Base-by-base conservation (phyloP, 257 asterid species). In the Petunia axillaris region DNA sequence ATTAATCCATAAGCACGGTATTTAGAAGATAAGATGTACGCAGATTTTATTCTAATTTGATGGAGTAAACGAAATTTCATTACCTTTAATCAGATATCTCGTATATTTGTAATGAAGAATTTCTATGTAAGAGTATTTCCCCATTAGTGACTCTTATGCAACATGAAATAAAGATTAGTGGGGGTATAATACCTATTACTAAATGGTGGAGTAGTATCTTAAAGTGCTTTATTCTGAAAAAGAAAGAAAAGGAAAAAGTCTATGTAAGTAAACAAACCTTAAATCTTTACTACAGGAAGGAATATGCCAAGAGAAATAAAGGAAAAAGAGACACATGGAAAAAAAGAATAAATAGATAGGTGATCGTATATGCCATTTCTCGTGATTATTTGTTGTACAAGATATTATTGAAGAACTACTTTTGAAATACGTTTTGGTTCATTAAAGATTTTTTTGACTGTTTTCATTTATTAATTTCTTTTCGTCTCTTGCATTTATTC, bases 401-500 rank as follows among this genome's bases (percentile, higher is more conserved):
- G 54, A 40, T 16, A 9, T 71, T 16, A 9, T 71, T 71, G 77
- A 44, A 46, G 77, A 48, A 71, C 77, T 48, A 48, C 77, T 48
- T 48, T 71, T 48, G 44, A 71, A 46, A 43, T 68, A 5, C n/a
- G 10, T 48, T 10, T 71, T 13, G 6, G 0, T 59, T 71, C 5
- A 48, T 71, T 71, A 71, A 70, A 70, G 40, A 8, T 25, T 25
- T 71, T 10, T 15, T 25, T 10, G 6, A 10, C 37, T 48, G 44
- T 71, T 71, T 71, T 48, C 77, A 71, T 71, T 71, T 25, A 70
- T 70, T 70, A 44, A 9, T 5, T 16, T 68, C n/a, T 48, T 11
- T 48, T 48, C 10, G 35, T 25, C 43, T 6, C 8, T 48, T 5
- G 5, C 9, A 71, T 48, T 48, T 48, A 71, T 37, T 71, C 44